These are phyloP conservation scores for Blumeria graminis DNA, from an alignment of 2,329 filamentous ascomycete genomes.

Conservation along the genomic window DNA sequence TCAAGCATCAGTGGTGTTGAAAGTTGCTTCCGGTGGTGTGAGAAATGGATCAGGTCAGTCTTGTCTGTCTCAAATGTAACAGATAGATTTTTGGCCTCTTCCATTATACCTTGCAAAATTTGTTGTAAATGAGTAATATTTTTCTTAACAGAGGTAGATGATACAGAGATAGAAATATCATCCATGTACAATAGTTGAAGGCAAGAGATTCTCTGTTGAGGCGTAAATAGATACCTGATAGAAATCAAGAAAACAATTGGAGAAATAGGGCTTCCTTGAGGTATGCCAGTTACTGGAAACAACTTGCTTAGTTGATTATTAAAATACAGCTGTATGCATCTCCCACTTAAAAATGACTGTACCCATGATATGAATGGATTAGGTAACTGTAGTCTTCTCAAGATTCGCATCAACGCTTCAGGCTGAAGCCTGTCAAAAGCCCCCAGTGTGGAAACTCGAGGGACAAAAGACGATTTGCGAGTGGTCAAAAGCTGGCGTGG, in stretches of 20 bases:
- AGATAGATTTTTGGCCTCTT: background rate
- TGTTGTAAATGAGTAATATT: background rate
- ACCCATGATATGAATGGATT: background rate
- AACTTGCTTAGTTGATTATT: background rate
- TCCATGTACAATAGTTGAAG: background rate
- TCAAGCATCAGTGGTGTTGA: background rate
- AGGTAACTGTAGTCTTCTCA: too few relatives aligned
- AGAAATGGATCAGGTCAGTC: background rate
- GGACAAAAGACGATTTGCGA: too few relatives aligned
- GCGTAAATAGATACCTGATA: background rate
- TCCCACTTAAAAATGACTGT: background rate
- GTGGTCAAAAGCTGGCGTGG: too few relatives aligned
- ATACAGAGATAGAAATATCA: background rate
- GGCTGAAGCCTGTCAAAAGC: too few relatives aligned
- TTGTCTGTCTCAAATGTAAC: background rate
- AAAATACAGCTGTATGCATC: too few relatives aligned
- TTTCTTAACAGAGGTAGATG: background rate
- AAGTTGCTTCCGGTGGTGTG: background rate
- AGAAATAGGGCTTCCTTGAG: background rate
- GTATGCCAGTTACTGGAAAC: background rate
- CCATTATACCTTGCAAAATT: background rate
- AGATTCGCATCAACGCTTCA: too few relatives aligned
- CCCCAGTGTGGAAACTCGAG: too few relatives aligned
- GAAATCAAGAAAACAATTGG: background rate
- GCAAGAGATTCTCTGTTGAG: background rate